phyloP scores from a whole-genome alignment of 768 basidiomycete species.

The Agaricus sinodeliciosus region DNA sequence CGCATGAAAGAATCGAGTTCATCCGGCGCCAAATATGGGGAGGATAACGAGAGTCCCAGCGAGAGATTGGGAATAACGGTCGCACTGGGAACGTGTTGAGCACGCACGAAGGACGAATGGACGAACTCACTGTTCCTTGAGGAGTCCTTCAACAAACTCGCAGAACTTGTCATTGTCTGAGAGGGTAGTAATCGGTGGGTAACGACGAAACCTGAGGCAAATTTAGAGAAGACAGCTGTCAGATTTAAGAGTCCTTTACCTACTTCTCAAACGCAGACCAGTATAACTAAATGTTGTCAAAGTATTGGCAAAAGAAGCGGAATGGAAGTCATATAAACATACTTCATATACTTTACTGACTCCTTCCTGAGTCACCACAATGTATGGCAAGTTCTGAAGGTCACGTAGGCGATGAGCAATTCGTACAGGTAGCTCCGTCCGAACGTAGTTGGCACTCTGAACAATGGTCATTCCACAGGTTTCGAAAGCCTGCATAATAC shows the following conservation, averaged over 20 bases:
- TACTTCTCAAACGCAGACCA: slow-evolving; percentile 86
- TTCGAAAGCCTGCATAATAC: neutral
- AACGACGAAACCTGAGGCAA: slow-evolving; percentile 56
- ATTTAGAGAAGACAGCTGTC: slow-evolving; percentile 2
- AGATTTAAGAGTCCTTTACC: slow-evolving; percentile 6
- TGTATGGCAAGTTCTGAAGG: slow-evolving; percentile 78
- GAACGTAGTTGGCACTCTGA: slow-evolving; percentile 87
- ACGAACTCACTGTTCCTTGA: slow-evolving; percentile 67
- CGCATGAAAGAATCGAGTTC: slow-evolving; percentile 82
- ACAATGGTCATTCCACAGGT: neutral
- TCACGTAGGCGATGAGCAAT: slow-evolving; percentile 86
- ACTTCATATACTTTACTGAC: slow-evolving; percentile 83
- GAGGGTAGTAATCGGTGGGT: slow-evolving; percentile 64
- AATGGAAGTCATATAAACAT: slow-evolving; percentile 17
- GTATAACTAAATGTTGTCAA: slow-evolving; percentile 52
- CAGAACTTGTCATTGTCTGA: slow-evolving; percentile 80
- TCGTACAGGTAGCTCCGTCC: slow-evolving; percentile 81
- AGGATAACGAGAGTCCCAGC: slow-evolving; percentile 80
- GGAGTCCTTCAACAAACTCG: slow-evolving; percentile 51
- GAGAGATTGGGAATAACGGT: slow-evolving; percentile 76
- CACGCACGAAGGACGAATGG: slow-evolving; percentile 4
- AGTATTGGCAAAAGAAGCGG: neutral
- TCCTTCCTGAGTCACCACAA: slow-evolving; percentile 80
- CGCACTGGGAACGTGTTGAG: slow-evolving; percentile 34
- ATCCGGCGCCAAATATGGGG: slow-evolving; percentile 71